Evolutionary conservation across 1,139 yeast species (phyloP), one percentile per base, ranked within the genome.

Genomic region (Debaryomyces sp.): DNA sequence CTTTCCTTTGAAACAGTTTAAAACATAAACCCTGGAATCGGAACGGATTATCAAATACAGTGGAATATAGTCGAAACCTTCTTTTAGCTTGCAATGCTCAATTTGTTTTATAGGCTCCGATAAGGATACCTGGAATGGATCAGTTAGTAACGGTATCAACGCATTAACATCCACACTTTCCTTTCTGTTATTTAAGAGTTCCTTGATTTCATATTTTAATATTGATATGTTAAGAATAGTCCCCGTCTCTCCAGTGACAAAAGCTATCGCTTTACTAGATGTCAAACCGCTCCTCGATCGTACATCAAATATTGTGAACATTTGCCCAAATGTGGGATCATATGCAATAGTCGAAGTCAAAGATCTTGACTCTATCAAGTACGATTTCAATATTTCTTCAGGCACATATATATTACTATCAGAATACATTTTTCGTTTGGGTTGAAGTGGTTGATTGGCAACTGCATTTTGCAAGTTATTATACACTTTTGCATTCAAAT

Each of bases 91-190:
- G 9, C 66, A 58, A 5, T 69, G 57, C 26, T 61, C 66, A 2
- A 80, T 64, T 53, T 80, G 85, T 34, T 63, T 66, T 12, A 81
- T 73, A 2, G 74, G 65, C 5, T 73, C 71, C 6, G 64, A 58
- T 29, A 68, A 63, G 27, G 60, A 58, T 17, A 68, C 54, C 44
- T 64, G 62, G 5, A 58, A 59, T 13, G 70, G 63, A 27, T 52
- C 46, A 36, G 67, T 44, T 43, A 57, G 49, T 8, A 45, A 50
- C 5, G 66, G 59, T 23, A 45, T 39, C 27, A 46, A 40, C 21
- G 38, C 41, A 23, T 44, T 18, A 29, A 15, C 21, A 8, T 33
- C 38, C 27, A 22, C 17, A 12, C 17, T 13, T 36, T 49, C 47
- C 23, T 36, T 18, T 44, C 40, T 36, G 46, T 36, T 37, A 30